These are phyloP conservation scores for Lactifluus pinguis DNA, from an alignment of 768 basidiomycete genomes.

Conservation along the genomic window DNA sequence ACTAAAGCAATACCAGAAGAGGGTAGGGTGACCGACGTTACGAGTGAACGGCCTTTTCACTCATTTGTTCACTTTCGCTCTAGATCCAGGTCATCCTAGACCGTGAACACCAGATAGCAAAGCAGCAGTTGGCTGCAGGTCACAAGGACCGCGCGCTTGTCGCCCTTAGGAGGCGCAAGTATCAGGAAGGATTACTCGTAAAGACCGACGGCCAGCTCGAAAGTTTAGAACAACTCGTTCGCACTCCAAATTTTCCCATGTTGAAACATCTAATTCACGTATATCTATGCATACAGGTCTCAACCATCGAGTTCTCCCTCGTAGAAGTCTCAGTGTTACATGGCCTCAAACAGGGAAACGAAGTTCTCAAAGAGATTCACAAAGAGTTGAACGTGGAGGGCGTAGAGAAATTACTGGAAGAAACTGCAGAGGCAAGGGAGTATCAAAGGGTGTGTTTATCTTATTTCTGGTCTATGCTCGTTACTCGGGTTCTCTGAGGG, in stretches of 20 bases:
- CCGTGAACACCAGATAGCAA: slow-evolving; percentile 85
- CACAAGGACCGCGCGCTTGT: slow-evolving; percentile 82
- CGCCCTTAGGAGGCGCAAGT: slow-evolving; percentile 85
- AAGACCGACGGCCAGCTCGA: slow-evolving; percentile 90
- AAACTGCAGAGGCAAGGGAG: slow-evolving; percentile 85
- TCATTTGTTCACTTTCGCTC: neutral
- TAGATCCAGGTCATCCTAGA: slow-evolving; percentile 84
- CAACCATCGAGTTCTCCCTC: slow-evolving; percentile 92
- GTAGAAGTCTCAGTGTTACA: slow-evolving; percentile 89
- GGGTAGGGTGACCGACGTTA: slow-evolving; percentile 38
- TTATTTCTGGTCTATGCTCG: neutral
- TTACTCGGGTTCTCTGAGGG: neutral
- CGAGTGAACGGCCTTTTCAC: neutral
- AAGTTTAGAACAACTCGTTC: slow-evolving; percentile 79
- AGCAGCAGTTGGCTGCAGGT: slow-evolving; percentile 66
- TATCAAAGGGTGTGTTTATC: slow-evolving; percentile 65
- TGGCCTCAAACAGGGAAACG: slow-evolving; percentile 88
- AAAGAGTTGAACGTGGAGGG: slow-evolving; percentile 85
- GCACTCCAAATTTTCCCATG: slow-evolving; percentile 20
- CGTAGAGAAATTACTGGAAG: slow-evolving; percentile 90
- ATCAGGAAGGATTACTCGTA: slow-evolving; percentile 77
- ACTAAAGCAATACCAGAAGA: slow-evolving; percentile 90
- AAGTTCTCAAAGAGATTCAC: slow-evolving; percentile 89
- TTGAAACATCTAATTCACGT: neutral
- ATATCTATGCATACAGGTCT: slow-evolving; percentile 48